phyloP scores from a whole-genome alignment of 1,139 yeast genomes.

The Candida sp. region DNA sequence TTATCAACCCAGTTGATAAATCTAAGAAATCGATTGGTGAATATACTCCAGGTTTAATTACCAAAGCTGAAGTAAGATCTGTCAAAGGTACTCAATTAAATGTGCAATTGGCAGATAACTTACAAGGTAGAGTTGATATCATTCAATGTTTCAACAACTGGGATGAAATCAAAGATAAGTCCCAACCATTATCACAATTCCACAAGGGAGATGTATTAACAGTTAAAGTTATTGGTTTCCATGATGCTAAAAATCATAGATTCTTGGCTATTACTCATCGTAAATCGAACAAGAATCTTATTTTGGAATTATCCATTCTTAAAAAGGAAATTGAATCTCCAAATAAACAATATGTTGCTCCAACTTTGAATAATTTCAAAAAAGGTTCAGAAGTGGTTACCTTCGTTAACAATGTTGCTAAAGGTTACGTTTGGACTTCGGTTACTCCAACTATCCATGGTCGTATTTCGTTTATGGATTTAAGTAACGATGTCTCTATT shows the following conservation, averaged over 20 bases:
- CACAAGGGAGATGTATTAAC: slow-evolving; percentile 54
- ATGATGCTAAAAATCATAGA: slow-evolving; percentile 67
- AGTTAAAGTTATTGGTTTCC: slow-evolving; percentile 74
- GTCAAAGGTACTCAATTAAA: slow-evolving; percentile 75
- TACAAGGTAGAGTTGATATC: slow-evolving; percentile 78
- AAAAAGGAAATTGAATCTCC: slow-evolving; percentile 20
- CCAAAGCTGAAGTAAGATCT: slow-evolving; percentile 59
- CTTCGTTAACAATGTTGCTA: slow-evolving; percentile 52
- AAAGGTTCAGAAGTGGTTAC: slow-evolving; percentile 44
- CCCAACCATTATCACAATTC: slow-evolving; percentile 60
- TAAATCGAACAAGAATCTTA: slow-evolving; percentile 47
- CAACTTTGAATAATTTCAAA: slow-evolving; percentile 35
- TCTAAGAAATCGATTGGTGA: slow-evolving; percentile 48
- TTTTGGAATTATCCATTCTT: slow-evolving; percentile 65
- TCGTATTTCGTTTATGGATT: slow-evolving; percentile 62
- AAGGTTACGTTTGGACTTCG: slow-evolving; percentile 64
- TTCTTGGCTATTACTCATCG: slow-evolving; percentile 69
- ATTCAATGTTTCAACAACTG: slow-evolving; percentile 62
- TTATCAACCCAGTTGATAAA: slow-evolving; percentile 59
- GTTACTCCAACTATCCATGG: slow-evolving; percentile 70
- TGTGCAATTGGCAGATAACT: slow-evolving; percentile 72
- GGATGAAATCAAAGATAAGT: slow-evolving; percentile 54
- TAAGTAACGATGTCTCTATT: slow-evolving; percentile 52
- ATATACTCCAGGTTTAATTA: slow-evolving; percentile 54
- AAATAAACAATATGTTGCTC: slow-evolving; percentile 19